Base-by-base conservation (phyloP, 2,329 filamentous ascomycete genomes). In the Coniochaeta prunicola region DNA sequence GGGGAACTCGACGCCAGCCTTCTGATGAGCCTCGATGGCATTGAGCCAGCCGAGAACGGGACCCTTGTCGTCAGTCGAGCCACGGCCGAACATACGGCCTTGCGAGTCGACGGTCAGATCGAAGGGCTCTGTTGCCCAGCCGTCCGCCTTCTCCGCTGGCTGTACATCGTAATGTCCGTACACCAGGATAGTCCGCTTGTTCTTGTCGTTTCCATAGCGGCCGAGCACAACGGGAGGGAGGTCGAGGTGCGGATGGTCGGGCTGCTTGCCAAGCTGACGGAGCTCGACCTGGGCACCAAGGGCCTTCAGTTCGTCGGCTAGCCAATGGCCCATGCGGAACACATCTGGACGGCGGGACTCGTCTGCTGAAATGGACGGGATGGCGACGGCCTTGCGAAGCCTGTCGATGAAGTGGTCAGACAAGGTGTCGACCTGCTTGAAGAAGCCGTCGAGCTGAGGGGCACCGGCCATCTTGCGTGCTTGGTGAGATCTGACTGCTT, bases 91-190 rank as follows among this genome's bases (percentile, higher is more conserved):
- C 94, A 99, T 99, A 70, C 92, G 88, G 63, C 87, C 93, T 76
- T 97, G 90, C 64, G 92, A 87, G 70, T 96, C 92, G 60, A 97
- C 83, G 30, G 84, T 89, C 64, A 99, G 82, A 62, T 90, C 86
- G 74, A 97, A 99, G 6, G 94, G 94, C 73, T 97, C 90, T 2
- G 93, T 97, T 58, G 88, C 87, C 94, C 94, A 99, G 64, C 94
- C 94, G 68, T 99, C 94, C 66, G 89, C 90, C 79, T 90, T 90
- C 70, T 92, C 84, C 34, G 94, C 94, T 28, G 94, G 94, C 77
- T 99, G 94, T 36, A 99, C 94, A 73, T 99, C 94, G 78, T 99
- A 99, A 80, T 99, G 94, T 54, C 94, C 94, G 71, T 99, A 99
- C 53, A 99, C 91, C 62, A 99, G 82, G 65, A 99, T 94, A 36